phyloP scores from a whole-genome alignment of 352 stramenopile species.

The Blastocystis sp. region DNA sequence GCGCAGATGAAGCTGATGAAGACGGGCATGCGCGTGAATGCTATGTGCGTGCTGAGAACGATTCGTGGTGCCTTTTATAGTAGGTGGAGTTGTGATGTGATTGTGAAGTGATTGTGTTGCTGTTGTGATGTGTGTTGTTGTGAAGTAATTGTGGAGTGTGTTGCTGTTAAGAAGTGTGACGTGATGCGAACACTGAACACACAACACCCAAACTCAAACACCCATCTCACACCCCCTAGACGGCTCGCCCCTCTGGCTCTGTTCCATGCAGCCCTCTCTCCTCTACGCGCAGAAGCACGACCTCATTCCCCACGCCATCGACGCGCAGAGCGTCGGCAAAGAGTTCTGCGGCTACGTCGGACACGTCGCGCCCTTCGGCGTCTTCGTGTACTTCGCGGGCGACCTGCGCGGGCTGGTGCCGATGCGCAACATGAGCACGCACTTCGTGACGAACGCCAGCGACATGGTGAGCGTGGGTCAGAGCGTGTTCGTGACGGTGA shows the following conservation, averaged over 20 bases:
- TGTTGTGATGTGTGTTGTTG: not conserved
- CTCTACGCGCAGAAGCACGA: not conserved
- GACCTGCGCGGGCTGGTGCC: not conserved
- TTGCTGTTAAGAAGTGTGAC: not conserved
- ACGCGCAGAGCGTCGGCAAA: not conserved
- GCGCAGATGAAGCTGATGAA: not conserved
- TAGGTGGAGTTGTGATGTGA: not conserved
- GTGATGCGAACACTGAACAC: not conserved
- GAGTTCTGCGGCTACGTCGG: conserved; percentile 28
- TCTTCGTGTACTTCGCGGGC: conserved; percentile 40
- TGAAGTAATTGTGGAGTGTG: not conserved
- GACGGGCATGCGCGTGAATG: conserved; percentile 37
- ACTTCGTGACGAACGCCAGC: not conserved
- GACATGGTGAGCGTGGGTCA: conserved; percentile 54
- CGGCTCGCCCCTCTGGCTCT: conserved; percentile 32
- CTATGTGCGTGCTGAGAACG: conserved; percentile 15
- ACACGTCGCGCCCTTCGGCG: not conserved
- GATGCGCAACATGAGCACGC: not conserved
- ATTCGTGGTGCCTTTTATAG: conserved; percentile 11
- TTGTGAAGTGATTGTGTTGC: not conserved
- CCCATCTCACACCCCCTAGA: too few relatives aligned
- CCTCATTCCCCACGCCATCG: not conserved
- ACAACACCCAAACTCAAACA: too few relatives aligned
- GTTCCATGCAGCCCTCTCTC: conserved; percentile 27
- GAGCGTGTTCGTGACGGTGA: conserved; percentile 2